A percentile compares a stretch with the other conserved stretches of the same genome.
Conservation (phyloP, 805 yeast genomes). For the Wickerhamiella kazuoi region DNA sequence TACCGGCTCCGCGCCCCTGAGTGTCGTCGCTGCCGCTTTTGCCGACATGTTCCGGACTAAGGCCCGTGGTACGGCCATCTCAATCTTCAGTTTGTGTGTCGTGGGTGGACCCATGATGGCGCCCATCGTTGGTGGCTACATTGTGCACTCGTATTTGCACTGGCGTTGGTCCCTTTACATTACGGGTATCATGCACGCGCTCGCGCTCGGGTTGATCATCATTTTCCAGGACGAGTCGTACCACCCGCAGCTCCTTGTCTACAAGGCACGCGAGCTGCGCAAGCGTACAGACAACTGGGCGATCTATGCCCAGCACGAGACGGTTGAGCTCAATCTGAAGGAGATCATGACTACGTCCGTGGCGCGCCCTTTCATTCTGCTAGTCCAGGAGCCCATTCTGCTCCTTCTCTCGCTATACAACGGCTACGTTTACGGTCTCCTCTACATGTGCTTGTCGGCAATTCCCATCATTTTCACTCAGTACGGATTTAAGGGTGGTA, state of each 20-base stretch:
- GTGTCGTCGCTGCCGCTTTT: conserved; percentile 65
- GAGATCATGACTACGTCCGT: conserved; percentile 48
- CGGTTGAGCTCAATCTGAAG: conserved; percentile 33
- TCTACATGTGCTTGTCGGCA: conserved; percentile 57
- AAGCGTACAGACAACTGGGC: conserved; percentile 63
- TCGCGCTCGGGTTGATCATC: conserved; percentile 24
- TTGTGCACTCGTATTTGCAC: conserved; percentile 21
- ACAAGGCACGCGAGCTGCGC: conserved; percentile 49
- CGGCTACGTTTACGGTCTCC: conserved; percentile 64
- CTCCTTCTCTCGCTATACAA: conserved; percentile 52
- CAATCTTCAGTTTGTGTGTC: conserved; percentile 48
- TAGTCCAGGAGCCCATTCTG: conserved; percentile 53
- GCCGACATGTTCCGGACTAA: conserved; percentile 53
- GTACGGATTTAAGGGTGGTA: conserved; percentile 42
- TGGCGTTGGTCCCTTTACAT: conserved; percentile 7
- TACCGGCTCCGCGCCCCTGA: conserved; percentile 64
- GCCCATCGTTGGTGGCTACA: conserved; percentile 55
- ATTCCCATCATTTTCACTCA: conserved; percentile 56
- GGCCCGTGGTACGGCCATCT: conserved; percentile 52
- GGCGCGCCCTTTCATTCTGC: conserved; percentile 51
- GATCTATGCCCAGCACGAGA: conserved; percentile 83
- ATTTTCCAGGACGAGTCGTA: conserved; percentile 24
- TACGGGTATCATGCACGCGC: conserved; percentile 20
- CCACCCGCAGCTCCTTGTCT: conserved; percentile 34
- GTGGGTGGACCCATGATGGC: conserved; percentile 57